phyloP scores from a whole-genome alignment of 441 rosid genomes.

The Melastoma candidum region DNA sequence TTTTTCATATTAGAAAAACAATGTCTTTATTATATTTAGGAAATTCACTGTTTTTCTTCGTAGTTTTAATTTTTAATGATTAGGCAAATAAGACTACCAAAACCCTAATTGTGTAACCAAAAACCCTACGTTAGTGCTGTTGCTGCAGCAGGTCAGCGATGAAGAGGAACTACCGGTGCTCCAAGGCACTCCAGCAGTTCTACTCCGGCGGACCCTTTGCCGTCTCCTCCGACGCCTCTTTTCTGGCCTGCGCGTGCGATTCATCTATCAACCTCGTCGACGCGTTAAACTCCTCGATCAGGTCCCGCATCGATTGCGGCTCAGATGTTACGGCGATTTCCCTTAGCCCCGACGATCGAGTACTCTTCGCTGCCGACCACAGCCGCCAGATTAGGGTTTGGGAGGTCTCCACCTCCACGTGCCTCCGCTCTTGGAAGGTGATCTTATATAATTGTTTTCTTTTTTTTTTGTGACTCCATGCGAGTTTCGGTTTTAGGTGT shows the following conservation, averaged over 20 bases:
- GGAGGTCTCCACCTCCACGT: constrained; percentile 66
- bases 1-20: too few relatives aligned
- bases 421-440: constrained; percentile 88
- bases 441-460: background rate
- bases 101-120: too few relatives aligned
- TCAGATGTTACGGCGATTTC: constrained; percentile 70
- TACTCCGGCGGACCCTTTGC: constrained; percentile 77
- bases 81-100: too few relatives aligned
- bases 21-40: too few relatives aligned
- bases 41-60: too few relatives aligned
- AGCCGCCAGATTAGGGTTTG: constrained; percentile 86
- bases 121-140: too few relatives aligned
- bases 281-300: constrained; percentile 40
- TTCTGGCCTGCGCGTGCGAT: constrained; percentile 68
- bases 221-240: constrained; percentile 71
- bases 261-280: constrained; percentile 70
- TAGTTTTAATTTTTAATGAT: too few relatives aligned
- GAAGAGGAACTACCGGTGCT: constrained; percentile 66
- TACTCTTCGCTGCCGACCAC: constrained; percentile 81
- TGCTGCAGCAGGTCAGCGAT: constrained; percentile 7
- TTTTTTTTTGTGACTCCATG: background rate
- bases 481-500: background rate
- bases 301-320: constrained; percentile 59
- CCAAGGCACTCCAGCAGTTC: constrained; percentile 66
- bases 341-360: constrained; percentile 65